Conservation (phyloP, 2,329 filamentous ascomycete genomes). For the Monosporascus ibericus region DNA sequence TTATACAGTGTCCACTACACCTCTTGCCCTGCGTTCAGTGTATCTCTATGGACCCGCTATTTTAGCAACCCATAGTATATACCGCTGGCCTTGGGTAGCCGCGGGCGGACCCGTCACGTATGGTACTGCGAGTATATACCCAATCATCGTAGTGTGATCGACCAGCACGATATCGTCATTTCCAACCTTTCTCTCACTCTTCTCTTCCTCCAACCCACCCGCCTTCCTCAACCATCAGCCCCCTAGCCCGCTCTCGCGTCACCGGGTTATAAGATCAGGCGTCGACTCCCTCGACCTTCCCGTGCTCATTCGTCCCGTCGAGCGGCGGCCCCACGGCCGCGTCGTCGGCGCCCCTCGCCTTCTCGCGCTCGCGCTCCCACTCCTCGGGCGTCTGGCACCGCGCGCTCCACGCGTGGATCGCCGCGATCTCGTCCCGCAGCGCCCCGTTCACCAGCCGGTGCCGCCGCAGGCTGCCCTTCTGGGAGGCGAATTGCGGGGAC, state of each 20-base stretch:
- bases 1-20: no score
- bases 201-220: background rate
- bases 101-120: no score
- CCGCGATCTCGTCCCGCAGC: conserved; percentile 80
- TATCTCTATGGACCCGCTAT: no score
- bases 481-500: conserved; percentile 62
- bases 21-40: no score
- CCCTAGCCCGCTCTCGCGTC: background rate
- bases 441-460: conserved; percentile 81
- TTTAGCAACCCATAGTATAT: no score
- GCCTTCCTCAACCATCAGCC: background rate
- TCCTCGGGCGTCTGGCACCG: conserved; percentile 91
- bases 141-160: no score
- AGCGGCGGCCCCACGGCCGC: conserved; percentile 28
- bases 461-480: conserved; percentile 67
- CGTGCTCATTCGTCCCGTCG: conserved; percentile 35
- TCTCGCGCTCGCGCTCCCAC: conserved; percentile 56
- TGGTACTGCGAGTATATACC: no score
- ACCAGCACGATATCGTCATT: no score
- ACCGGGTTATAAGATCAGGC: conserved; percentile 14
- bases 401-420: conserved; percentile 91
- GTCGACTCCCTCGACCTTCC: conserved; percentile 35
- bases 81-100: no score
- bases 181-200: background rate
- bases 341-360: background rate